phyloP scores from a whole-genome alignment of 345 rosid species.

The Rhodamnia argentea region DNA sequence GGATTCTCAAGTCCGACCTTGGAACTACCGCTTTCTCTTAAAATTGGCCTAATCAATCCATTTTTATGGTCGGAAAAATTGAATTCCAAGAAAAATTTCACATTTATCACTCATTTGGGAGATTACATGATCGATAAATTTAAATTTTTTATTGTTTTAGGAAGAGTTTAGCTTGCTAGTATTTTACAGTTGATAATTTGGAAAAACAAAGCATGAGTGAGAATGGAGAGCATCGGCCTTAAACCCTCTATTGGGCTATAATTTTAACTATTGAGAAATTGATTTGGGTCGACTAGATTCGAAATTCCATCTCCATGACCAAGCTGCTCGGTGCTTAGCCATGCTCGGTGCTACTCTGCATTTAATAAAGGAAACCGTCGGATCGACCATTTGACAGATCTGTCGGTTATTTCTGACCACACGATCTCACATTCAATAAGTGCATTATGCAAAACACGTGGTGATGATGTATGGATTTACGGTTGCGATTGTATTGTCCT shows the following conservation, averaged over 20 bases:
- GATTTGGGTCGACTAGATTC: background rate
- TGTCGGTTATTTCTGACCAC: too few species aligned
- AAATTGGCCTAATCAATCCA: background rate
- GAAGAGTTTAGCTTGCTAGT: background rate
- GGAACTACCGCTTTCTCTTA: background rate
- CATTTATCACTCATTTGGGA: background rate
- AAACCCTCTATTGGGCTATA: background rate
- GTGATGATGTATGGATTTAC: too few species aligned
- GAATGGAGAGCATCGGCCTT: background rate
- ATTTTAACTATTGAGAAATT: background rate
- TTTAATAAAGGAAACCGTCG: background rate
- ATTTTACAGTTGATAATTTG: background rate
- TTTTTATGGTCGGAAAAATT: background rate
- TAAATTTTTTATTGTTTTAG: background rate
- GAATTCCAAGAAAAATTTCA: background rate
- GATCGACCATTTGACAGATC: too few species aligned
- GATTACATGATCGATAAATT: background rate
- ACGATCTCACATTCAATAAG: too few species aligned
- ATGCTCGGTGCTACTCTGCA: background rate
- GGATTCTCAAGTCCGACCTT: background rate
- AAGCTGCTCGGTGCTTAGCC: background rate
- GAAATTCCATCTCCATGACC: background rate
- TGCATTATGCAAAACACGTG: too few species aligned
- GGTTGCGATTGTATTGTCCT: too few species aligned
- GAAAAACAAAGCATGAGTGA: background rate